phyloP scores from a whole-genome alignment of 805 yeast species.

The Lipomyces starkeyi region DNA sequence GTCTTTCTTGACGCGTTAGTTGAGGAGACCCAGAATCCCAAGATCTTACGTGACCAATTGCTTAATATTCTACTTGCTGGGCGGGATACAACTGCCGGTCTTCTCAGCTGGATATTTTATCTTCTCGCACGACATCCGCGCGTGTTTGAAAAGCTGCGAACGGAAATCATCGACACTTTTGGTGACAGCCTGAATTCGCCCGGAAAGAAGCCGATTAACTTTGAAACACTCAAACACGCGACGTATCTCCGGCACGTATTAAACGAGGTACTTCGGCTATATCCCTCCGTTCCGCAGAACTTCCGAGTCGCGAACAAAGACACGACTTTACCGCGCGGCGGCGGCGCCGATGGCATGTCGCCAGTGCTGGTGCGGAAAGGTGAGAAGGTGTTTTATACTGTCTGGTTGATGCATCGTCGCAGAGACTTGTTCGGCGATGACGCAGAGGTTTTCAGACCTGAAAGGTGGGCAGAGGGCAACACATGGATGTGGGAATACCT shows the following conservation, averaged over 20 bases:
- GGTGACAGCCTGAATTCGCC: constrained; percentile 41
- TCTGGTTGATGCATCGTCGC: constrained; percentile 54
- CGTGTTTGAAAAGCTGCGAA: constrained; percentile 47
- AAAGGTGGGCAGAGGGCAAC: constrained; percentile 52
- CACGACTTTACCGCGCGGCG: constrained; percentile 60
- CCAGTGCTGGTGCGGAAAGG: constrained; percentile 56
- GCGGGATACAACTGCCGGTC: constrained; percentile 60
- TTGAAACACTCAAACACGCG: constrained; percentile 56
- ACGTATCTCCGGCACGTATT: constrained; percentile 55
- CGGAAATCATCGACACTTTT: constrained; percentile 48
- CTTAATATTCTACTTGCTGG: constrained; percentile 60
- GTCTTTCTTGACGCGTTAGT: constrained; percentile 56
- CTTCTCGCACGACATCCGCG: constrained; percentile 52
- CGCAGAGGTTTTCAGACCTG: constrained; percentile 53
- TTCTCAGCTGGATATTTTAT: constrained; percentile 53
- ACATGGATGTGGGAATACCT: constrained; percentile 56
- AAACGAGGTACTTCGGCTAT: constrained; percentile 56
- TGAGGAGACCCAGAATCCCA: constrained; percentile 56
- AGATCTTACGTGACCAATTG: constrained; percentile 56
- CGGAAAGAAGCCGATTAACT: constrained; percentile 44
- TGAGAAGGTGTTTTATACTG: constrained; percentile 49
- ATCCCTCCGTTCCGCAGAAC: constrained; percentile 59
- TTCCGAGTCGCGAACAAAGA: constrained; percentile 54
- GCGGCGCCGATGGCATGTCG: constrained; percentile 50
- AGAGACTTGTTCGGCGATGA: constrained; percentile 53